A percentile compares a stretch with the other conserved stretches of the same genome.
These are phyloP conservation scores for Corymbia maculata DNA, from an alignment of 345 rosid species.

Conservation along the genomic window DNA sequence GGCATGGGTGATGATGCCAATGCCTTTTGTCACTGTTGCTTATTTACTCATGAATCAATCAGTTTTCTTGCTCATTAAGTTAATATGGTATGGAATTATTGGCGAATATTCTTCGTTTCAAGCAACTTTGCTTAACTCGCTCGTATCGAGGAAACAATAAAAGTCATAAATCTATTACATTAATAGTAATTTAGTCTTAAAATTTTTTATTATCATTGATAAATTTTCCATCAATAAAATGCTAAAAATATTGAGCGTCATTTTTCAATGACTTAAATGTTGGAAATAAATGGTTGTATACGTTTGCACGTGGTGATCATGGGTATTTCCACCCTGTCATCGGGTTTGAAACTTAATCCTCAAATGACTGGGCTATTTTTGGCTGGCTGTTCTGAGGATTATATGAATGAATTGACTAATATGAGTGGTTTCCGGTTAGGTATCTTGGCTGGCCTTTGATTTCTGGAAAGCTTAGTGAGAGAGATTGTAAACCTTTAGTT, in stretches of 20 bases:
- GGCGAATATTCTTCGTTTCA: background rate
- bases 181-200: no score
- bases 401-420: background rate
- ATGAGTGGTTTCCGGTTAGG: background rate
- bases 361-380: no score
- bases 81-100: background rate
- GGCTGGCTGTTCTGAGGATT: background rate
- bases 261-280: background rate
- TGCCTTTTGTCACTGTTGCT: background rate
- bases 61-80: background rate
- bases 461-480: background rate
- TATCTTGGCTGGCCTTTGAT: background rate
- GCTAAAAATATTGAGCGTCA: fast-evolving
- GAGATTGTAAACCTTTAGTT: background rate
- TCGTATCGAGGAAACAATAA: no score
- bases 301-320: fast-evolving
- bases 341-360: no score
- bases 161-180: no score
- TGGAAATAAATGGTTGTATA: fast-evolving
- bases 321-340: fast-evolving
- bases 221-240: background rate
- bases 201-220: no score
- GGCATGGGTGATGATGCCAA: background rate
- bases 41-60: background rate
- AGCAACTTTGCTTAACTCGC: background rate